Conservation (phyloP, 2,329 filamentous ascomycete genomes). For the Pseudogymnoascus sp. region DNA sequence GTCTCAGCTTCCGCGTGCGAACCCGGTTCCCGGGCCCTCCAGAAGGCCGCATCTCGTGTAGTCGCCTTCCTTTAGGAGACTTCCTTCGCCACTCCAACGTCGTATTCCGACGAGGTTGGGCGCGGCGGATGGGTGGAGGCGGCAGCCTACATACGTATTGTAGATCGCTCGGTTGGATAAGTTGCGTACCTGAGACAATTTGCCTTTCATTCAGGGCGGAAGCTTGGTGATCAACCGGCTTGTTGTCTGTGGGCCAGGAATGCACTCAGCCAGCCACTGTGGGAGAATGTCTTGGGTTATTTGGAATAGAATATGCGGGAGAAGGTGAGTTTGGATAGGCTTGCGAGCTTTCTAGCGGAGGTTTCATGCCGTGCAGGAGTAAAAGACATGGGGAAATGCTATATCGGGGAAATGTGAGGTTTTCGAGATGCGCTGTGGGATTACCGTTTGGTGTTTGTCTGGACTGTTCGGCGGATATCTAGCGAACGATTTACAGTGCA, state of each 20-base stretch:
- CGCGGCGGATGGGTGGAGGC: not conserved
- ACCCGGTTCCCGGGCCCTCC: not conserved
- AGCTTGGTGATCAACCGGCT: not conserved
- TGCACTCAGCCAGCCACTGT: not conserved
- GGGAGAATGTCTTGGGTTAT: not conserved
- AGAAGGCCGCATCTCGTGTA: not conserved
- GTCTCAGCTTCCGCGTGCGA: not conserved
- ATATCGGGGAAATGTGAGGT: not conserved
- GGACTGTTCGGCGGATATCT: not conserved
- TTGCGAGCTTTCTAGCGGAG: not conserved
- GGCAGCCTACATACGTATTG: not conserved
- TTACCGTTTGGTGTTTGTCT: slow-evolving; percentile 3
- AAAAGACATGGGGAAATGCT: not conserved
- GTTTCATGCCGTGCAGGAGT: not conserved
- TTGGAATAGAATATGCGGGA: slow-evolving; percentile 5
- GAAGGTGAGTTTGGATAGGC: slow-evolving; percentile 1
- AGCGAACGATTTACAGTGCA: not conserved
- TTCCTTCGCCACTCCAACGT: not conserved
- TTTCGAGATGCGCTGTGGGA: not conserved
- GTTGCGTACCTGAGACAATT: not conserved
- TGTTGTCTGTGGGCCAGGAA: not conserved
- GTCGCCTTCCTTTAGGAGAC: not conserved
- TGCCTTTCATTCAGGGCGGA: not conserved
- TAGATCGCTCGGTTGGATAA: not conserved
- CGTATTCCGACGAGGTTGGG: not conserved